Base-by-base conservation (phyloP, 2,329 filamentous ascomycete genomes). In the Colletotrichum musicola region DNA sequence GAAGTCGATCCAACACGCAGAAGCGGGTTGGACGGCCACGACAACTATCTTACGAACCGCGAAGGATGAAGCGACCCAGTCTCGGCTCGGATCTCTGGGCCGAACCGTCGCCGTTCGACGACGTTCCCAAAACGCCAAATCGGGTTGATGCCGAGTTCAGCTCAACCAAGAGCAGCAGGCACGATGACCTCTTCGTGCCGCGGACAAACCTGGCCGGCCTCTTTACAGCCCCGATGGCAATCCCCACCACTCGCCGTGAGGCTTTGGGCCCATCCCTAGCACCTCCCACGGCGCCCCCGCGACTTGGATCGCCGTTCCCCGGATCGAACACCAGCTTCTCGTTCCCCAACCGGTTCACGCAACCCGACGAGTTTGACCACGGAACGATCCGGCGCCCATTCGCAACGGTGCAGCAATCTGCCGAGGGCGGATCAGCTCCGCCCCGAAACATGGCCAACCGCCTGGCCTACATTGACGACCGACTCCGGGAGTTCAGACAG, bases 241-340 rank as follows among this genome's bases (percentile, higher is more conserved):
- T 69, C n/a, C 67, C 67, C 13, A 42, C 44, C 6, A 13, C 57
- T 14, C 57, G 58, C 9, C 14, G 57, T 0, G 58, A 69, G 35
- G 59, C 71, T 4, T 22, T 50, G 9, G 40, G 49, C 7, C 12
- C 25, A 12, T 68, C 63, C 20, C 70, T 61, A 25, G 49, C 66
- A 70, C 71, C 75, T 72, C 78, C 81, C 6, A 74, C 76, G 1
- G 76, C 79, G 1, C 84, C 83, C 47, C 80, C 83, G 14, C 83
- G 88, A 6, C 81, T 91, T 4, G 87, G 89, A 35, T 91, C 89
- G 5, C 89, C 89, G 0, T 90, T 91, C 71, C 79, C 83, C 7
- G 81, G 81, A 40, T 75, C 81, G 10, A 81, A 77, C 63, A 81
- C 84, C 13, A 89, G 85, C 76, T 66, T 88, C 73, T 90, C 88